These are phyloP conservation scores for Xanthoconium separans DNA, from an alignment of 1,284 basidiomycete species.

Conservation along the genomic window DNA sequence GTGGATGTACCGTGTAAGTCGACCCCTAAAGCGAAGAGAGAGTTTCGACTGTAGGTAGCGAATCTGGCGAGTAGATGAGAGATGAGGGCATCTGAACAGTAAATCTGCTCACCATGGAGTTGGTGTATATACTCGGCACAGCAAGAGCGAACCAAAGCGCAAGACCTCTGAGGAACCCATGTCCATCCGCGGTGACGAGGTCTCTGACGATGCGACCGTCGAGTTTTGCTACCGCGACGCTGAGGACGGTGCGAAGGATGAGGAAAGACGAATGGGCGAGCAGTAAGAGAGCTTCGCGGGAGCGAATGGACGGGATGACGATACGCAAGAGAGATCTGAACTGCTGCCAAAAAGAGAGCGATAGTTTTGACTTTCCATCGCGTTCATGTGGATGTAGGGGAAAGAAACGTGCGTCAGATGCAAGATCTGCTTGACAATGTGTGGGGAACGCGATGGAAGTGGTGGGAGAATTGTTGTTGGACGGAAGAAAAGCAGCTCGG, in stretches of 20 bases:
- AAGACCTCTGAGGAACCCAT: conserved; percentile 82
- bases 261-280: conserved; percentile 86
- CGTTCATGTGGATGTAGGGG: conserved; percentile 46
- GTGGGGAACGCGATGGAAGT: conserved; percentile 37
- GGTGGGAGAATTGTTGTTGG: background rate
- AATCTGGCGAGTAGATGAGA: conserved; percentile 51
- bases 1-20: conserved; percentile 88
- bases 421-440: conserved; percentile 40
- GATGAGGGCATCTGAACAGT: background rate
- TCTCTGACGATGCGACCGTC: conserved; percentile 92
- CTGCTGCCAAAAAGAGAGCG: conserved; percentile 79
- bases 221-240: conserved; percentile 84
- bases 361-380: conserved; percentile 53
- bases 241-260: conserved; percentile 82
- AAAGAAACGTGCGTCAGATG: conserved; percentile 51
- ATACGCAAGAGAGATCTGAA: conserved; percentile 76
- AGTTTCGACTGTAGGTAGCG: conserved; percentile 91
- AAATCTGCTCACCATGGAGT: conserved; percentile 73
- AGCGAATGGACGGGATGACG: conserved; percentile 69
- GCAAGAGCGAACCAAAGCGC: conserved; percentile 90
- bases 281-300: conserved; percentile 79
- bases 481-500: conserved; percentile 18
- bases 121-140: conserved; percentile 93
- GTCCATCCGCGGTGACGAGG: conserved; percentile 84
- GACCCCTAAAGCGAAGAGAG: conserved; percentile 80